phyloP scores from a whole-genome alignment of 768 basidiomycete genomes.

The Rhizopogon rudus region DNA sequence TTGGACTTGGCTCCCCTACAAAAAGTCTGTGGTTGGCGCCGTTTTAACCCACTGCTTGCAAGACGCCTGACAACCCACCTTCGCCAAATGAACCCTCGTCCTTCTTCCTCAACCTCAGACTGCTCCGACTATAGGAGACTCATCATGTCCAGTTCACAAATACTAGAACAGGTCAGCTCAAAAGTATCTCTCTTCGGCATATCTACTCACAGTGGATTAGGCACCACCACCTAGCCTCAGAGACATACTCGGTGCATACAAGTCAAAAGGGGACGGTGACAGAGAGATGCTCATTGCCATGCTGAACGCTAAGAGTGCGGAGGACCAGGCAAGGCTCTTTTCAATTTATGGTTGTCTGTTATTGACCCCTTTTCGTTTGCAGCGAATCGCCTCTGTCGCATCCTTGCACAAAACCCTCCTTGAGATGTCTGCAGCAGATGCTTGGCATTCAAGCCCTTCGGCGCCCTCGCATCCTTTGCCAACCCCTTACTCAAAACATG shows the following conservation, averaged over 20 bases:
- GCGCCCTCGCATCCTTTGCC: conserved; percentile 27
- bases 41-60: conserved; percentile 13
- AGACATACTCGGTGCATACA: conserved; percentile 85
- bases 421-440: conserved; percentile 41
- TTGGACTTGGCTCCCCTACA: conserved; percentile 42
- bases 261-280: conserved; percentile 84
- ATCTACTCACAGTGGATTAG: conserved; percentile 29
- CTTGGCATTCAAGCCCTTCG: conserved; percentile 25
- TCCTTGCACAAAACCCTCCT: conserved; percentile 68
- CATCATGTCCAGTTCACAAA: conserved; percentile 39
- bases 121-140: conserved; percentile 27
- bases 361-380: conserved; percentile 6
- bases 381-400: conserved; percentile 71
- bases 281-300: conserved; percentile 88
- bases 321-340: conserved; percentile 70
- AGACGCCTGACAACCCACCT: conserved; percentile 12
- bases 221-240: conserved; percentile 75
- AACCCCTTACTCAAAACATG: conserved; percentile 28
- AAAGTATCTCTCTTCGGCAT: neutral
- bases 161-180: conserved; percentile 39
- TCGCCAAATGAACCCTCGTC: conserved; percentile 22
- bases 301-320: conserved; percentile 87
- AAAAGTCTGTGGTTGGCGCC: conserved; percentile 24
- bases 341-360: neutral
- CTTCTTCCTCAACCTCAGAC: conserved; percentile 16